Percentiles rank a stretch among this genome's conserved stretches.
These are phyloP conservation scores for Cylindrotheca closterium DNA, from an alignment of 108 stramenopile species.

Conservation along the genomic window DNA sequence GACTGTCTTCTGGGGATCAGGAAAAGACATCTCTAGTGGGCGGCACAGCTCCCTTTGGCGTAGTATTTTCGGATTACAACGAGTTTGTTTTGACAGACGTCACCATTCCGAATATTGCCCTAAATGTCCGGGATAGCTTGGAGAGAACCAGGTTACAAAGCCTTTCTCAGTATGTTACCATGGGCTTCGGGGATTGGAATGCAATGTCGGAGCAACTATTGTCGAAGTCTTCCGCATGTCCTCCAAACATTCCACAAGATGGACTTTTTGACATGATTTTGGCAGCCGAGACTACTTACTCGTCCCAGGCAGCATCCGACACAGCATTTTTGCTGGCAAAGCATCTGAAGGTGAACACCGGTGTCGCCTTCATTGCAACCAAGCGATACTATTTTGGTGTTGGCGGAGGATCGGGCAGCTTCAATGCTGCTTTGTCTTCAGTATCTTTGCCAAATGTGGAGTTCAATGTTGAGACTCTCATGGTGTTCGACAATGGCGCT, in stretches of 20 bases:
- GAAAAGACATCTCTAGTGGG: slow-evolving; percentile 2
- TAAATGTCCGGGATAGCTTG: slow-evolving; percentile 36
- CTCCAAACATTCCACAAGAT: slow-evolving; percentile 19
- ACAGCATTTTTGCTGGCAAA: slow-evolving; percentile 60
- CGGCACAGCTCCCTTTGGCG: slow-evolving; percentile 37
- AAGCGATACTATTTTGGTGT: slow-evolving; percentile 91
- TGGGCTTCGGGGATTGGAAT: slow-evolving; percentile 75
- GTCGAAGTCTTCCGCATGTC: background rate
- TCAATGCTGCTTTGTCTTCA: slow-evolving; percentile 17
- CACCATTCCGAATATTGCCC: slow-evolving; percentile 52
- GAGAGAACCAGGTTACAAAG: slow-evolving; percentile 1
- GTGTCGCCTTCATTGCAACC: slow-evolving; percentile 68
- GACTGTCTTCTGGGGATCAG: slow-evolving; percentile 9
- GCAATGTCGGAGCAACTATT: slow-evolving; percentile 46
- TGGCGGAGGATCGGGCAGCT: slow-evolving; percentile 75
- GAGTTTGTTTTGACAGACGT: slow-evolving; percentile 57
- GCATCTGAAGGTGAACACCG: slow-evolving; percentile 54
- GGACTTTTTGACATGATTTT: slow-evolving; percentile 68
- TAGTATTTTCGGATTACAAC: slow-evolving; percentile 76
- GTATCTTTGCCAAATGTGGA: background rate
- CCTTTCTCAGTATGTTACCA: slow-evolving; percentile 27
- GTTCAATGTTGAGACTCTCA: slow-evolving; percentile 27
- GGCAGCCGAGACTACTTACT: slow-evolving; percentile 85
- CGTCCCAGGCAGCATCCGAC: slow-evolving; percentile 52
- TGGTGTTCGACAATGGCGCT: slow-evolving; percentile 63